phyloP scores from a whole-genome alignment of 495 filamentous ascomycete genomes.

The Aspergillus biplanus region DNA sequence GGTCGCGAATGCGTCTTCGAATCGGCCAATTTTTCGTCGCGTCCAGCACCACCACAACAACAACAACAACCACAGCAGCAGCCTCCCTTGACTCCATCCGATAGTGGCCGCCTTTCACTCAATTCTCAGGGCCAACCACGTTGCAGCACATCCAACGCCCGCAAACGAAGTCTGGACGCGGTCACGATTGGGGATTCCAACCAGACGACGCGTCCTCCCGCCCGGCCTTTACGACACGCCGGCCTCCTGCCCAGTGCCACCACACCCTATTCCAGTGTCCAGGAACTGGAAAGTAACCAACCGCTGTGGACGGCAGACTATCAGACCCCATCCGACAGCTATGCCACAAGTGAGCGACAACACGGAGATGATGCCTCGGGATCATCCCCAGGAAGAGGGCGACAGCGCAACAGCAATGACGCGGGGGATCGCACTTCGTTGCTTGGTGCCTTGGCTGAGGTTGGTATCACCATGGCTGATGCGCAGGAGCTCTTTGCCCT shows the following conservation, averaged over 20 bases:
- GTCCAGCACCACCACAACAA: neutral
- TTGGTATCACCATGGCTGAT: neutral
- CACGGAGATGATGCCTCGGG: neutral
- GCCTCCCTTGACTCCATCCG: constrained; percentile 7
- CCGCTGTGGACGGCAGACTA: neutral
- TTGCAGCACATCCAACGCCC: constrained; percentile 14
- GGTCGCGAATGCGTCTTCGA: constrained; percentile 18
- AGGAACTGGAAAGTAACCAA: constrained; percentile 1
- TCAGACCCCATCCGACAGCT: neutral
- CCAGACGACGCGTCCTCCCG: neutral
- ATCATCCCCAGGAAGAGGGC: neutral
- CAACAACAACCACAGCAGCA: constrained; percentile 7
- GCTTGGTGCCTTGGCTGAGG: neutral
- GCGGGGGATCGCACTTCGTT: neutral
- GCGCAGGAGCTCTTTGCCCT: neutral
- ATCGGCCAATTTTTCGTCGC: neutral
- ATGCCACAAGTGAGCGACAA: neutral
- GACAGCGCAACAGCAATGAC: neutral
- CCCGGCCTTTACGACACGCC: neutral
- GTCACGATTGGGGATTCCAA: constrained; percentile 9
- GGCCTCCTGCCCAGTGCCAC: constrained; percentile 5
- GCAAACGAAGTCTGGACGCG: constrained; percentile 10
- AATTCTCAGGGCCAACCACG: constrained; percentile 1
- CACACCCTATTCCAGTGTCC: neutral
- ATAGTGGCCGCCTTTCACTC: constrained; percentile 6